A percentile compares a stretch with the other conserved stretches of the same genome.
Evolutionary conservation across 192 early-diverging fungal species (phyloP).

Genomic region (Dissophora ornata): DNA sequence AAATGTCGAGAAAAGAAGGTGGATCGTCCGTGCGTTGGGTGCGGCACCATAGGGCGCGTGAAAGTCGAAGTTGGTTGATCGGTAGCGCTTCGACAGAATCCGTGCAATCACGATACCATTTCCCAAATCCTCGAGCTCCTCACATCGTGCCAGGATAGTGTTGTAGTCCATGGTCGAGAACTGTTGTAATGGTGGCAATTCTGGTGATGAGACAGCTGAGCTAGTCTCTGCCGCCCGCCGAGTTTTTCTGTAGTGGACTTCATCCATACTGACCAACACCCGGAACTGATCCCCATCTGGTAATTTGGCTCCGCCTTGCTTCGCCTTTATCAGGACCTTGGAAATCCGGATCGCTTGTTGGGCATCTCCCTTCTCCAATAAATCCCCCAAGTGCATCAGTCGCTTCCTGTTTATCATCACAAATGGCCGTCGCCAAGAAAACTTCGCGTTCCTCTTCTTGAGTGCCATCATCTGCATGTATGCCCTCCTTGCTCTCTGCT

Average conservation of each 20-base stretch:
- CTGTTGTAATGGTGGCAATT: background rate
- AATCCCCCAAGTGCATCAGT: background rate
- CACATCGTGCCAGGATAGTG: constrained; percentile 17
- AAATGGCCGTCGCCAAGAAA: constrained; percentile 4
- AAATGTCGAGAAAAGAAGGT: constrained; percentile 9
- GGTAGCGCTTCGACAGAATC: constrained; percentile 18
- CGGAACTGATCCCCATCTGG: constrained; percentile 15
- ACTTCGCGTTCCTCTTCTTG: background rate
- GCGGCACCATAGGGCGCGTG: background rate
- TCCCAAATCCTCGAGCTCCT: constrained; percentile 15
- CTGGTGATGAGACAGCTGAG: background rate
- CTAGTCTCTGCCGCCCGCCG: too few relatives aligned
- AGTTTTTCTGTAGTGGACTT: background rate
- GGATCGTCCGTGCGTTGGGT: constrained; percentile 31
- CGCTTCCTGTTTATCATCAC: background rate
- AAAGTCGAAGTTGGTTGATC: constrained; percentile 21
- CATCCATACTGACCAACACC: constrained; percentile 7
- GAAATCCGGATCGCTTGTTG: constrained; percentile 13
- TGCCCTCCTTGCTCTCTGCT: background rate
- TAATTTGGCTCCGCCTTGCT: constrained; percentile 2
- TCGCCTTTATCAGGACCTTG: constrained; percentile 9
- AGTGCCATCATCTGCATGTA: background rate
- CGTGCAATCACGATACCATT: constrained; percentile 15
- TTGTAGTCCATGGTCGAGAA: constrained; percentile 32
- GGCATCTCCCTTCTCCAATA: background rate